Evolutionary conservation across 495 filamentous ascomycete species (phyloP), one percentile per base, ranked within the genome.

Genomic region (Friedmanniomyces simplex): DNA sequence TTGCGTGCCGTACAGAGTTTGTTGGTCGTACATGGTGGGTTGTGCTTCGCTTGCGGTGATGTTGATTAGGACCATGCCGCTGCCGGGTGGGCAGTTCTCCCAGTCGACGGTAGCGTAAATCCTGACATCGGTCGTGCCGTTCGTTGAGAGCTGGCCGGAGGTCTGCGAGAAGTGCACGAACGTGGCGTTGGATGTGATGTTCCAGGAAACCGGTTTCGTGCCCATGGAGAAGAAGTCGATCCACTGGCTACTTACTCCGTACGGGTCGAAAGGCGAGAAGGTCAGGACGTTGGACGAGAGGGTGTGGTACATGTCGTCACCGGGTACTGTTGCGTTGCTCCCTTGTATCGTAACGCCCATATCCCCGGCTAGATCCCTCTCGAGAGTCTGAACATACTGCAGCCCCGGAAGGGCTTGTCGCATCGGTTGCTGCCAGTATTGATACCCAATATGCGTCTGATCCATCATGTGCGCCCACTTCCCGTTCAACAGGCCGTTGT

Each of bases 401-500:
- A 87, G 72, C n/a, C 74, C 71, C 2, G 83, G 83, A 22, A 83
- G 73, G 1, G 76, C 75, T 63, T 87, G 84, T 28, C 84, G 72
- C 83, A 86, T 87, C 2, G 84, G 79, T 64, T 86, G 83, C 64
- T 87, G 84, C 82, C 72, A 76, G 67, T 76, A 74, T 14, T 71
- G 64, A 54, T 79, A 79, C 1, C 78, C 74, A 45, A 77, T 57
- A 57, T 81, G 77, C 3, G 77, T 72, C 57, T 81, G 77, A 61
- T 55, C 52, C 68, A 87, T 80, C 68, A 89, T 83, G 67, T 84
- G 79, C 65, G 77, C 80, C 85, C 86, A 89, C 69, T 87, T 88
- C 0, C 85, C 85, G 48, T 73, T 72, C 0, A 87, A 67, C 16
- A 88, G 69, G 2, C 70, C 69, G 65, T 88, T 80, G 69, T 86